phyloP scores from a whole-genome alignment of 208 protist species.

The Novymonas esmeraldas region DNA sequence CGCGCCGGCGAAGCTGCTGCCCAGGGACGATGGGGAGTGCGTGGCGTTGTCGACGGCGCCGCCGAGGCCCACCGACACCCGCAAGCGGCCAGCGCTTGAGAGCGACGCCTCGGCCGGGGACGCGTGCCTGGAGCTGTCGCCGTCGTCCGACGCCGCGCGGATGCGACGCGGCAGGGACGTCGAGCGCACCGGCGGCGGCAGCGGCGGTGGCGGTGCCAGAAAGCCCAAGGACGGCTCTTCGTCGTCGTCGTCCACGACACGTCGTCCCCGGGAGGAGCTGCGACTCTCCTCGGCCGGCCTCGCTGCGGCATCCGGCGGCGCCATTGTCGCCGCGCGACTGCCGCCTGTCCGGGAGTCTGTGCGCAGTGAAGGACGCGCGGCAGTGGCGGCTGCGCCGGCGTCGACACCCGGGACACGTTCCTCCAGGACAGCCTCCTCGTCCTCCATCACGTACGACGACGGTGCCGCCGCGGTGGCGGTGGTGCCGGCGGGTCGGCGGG shows the following conservation, averaged over 20 bases:
- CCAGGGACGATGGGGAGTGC: not conserved
- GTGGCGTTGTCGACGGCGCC: not conserved
- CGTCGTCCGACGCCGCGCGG: not conserved
- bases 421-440: constrained; percentile 11
- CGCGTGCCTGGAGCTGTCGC: not conserved
- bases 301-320: not conserved
- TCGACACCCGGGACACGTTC: constrained; percentile 2
- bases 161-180: not conserved
- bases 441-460: not conserved
- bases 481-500: not conserved
- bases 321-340: not conserved
- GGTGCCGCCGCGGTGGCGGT: not conserved
- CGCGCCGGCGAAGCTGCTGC: constrained; percentile 1
- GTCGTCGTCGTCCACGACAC: constrained; percentile 35
- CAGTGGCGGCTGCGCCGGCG: not conserved
- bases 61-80: not conserved
- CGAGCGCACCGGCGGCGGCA: not conserved
- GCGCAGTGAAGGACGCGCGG: constrained; percentile 2
- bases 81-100: not conserved
- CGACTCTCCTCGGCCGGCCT: not conserved
- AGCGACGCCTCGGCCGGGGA: not conserved
- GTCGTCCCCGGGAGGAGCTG: constrained; percentile 1
- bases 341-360: not conserved
- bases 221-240: constrained; percentile 53
- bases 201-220: constrained; percentile 4